phyloP scores from a whole-genome alignment of 2,329 filamentous ascomycete species.

The Arthrobotrys sinensis region DNA sequence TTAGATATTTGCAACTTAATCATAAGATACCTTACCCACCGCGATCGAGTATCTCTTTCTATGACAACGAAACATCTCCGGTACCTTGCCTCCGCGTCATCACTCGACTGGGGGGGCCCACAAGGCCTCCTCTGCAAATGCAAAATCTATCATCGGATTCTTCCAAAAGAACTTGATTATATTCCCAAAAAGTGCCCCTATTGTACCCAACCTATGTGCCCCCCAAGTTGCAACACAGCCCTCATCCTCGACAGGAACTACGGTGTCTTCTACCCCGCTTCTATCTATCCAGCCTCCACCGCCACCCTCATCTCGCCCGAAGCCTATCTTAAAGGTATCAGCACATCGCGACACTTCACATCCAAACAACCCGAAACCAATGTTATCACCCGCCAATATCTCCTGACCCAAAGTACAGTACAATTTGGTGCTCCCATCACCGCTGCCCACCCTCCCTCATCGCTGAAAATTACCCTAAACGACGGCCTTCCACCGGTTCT shows the following conservation, averaged over 20 bases:
- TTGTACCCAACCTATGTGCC: constrained; percentile 16
- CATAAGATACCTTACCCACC: not conserved
- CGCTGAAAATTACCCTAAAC: not conserved
- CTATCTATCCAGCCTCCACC: constrained; percentile 14
- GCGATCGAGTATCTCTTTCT: constrained; percentile 1
- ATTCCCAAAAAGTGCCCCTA: constrained; percentile 10
- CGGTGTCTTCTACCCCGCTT: constrained; percentile 27
- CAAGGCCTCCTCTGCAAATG: not conserved
- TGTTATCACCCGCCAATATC: not conserved
- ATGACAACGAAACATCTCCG: not conserved
- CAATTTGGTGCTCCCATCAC: constrained; percentile 39
- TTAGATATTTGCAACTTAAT: constrained; percentile 17
- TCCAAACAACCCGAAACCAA: too few relatives aligned
- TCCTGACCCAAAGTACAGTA: not conserved
- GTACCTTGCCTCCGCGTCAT: not conserved
- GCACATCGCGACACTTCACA: too few relatives aligned
- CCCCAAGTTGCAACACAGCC: constrained; percentile 22
- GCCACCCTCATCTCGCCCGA: not conserved
- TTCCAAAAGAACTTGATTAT: not conserved
- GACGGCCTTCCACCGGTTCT: too few relatives aligned
- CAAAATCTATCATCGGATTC: not conserved
- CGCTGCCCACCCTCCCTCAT: constrained; percentile 15
- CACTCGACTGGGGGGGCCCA: not conserved
- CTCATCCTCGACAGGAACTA: constrained; percentile 27
- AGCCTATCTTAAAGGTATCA: too few relatives aligned